phyloP scores from a whole-genome alignment of 2,329 filamentous ascomycete species.

The Pseudogymnoascus sp. region DNA sequence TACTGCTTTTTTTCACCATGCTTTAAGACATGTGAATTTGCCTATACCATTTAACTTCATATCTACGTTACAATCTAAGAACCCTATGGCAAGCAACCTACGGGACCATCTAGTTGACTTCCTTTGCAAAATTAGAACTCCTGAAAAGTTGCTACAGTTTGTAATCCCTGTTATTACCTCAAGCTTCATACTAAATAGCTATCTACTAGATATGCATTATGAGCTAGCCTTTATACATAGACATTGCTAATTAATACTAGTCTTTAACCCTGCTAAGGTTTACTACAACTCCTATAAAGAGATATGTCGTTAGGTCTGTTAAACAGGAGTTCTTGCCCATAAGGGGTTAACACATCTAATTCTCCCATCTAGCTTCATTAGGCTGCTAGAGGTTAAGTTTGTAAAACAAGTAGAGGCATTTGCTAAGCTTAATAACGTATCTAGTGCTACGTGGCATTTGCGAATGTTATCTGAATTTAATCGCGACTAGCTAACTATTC shows the following conservation, averaged over 20 bases:
- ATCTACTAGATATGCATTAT: slow-evolving; percentile 19
- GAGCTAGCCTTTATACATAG: slow-evolving; percentile 11
- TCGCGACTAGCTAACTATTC: slow-evolving; percentile 12
- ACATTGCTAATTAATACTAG: slow-evolving; percentile 11
- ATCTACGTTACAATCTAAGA: slow-evolving; percentile 9
- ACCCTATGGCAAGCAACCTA: slow-evolving; percentile 10
- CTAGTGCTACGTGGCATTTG: slow-evolving; percentile 13
- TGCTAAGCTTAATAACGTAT: slow-evolving; percentile 8
- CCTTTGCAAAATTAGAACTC: slow-evolving; percentile 11
- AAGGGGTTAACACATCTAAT: slow-evolving; percentile 16
- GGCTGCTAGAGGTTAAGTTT: slow-evolving; percentile 14
- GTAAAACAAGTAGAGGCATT: slow-evolving; percentile 14
- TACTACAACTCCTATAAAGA: slow-evolving; percentile 19
- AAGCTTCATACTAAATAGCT: slow-evolving; percentile 18
- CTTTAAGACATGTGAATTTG: slow-evolving; percentile 10
- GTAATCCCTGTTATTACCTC: slow-evolving; percentile 17
- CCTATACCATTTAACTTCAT: slow-evolving; percentile 18
- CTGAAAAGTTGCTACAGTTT: slow-evolving; percentile 12
- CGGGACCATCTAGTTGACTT: slow-evolving; percentile 13
- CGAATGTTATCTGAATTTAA: slow-evolving; percentile 14
- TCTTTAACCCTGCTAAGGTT: slow-evolving; percentile 16
- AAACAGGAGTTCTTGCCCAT: slow-evolving; percentile 15
- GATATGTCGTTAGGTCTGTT: slow-evolving; percentile 14
- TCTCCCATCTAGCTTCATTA: slow-evolving; percentile 17
- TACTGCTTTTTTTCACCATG: slow-evolving; percentile 14